Conservation (phyloP, 805 yeast genomes). For the Yueomyces sinensis region DNA sequence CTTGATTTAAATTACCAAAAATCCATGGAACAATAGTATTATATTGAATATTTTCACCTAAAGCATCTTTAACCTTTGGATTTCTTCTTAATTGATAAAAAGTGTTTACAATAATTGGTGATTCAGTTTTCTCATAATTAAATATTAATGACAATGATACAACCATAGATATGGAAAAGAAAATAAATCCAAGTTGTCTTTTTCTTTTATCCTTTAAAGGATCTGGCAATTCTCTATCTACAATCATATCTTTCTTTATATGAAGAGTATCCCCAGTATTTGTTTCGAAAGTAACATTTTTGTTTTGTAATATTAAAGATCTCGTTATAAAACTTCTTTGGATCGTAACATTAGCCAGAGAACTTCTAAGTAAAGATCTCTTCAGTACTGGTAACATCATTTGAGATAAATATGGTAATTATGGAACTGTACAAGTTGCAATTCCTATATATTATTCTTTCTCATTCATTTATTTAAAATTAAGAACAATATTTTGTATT, state of each 20-base stretch:
- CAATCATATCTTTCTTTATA: neutral
- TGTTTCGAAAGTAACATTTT: no score
- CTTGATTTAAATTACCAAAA: conserved; percentile 70
- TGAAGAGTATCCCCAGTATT: no score
- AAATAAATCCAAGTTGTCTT: conserved; percentile 40
- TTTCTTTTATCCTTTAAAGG: conserved; percentile 44
- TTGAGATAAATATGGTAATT: no score
- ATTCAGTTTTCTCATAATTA: conserved; percentile 85
- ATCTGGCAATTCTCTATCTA: conserved; percentile 70
- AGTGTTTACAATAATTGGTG: conserved; percentile 81
- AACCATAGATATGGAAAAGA: conserved; percentile 41
- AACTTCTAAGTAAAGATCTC: no score
- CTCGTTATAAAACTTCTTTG: no score
- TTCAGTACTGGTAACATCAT: no score
- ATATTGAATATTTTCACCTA: conserved; percentile 71
- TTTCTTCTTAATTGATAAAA: conserved; percentile 77
- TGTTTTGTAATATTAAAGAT: no score
- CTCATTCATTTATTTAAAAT: no score
- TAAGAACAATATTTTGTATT: no score
- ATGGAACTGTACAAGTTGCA: no score
- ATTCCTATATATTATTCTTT: no score
- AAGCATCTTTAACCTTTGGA: conserved; percentile 38
- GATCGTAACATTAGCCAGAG: no score
- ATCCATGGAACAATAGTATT: conserved; percentile 74
- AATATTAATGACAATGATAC: conserved; percentile 52